A percentile compares a stretch with the other conserved stretches of the same genome.
phyloP scores from a whole-genome alignment of 208 protist genomes.

The Tritrichomonas musculus region DNA sequence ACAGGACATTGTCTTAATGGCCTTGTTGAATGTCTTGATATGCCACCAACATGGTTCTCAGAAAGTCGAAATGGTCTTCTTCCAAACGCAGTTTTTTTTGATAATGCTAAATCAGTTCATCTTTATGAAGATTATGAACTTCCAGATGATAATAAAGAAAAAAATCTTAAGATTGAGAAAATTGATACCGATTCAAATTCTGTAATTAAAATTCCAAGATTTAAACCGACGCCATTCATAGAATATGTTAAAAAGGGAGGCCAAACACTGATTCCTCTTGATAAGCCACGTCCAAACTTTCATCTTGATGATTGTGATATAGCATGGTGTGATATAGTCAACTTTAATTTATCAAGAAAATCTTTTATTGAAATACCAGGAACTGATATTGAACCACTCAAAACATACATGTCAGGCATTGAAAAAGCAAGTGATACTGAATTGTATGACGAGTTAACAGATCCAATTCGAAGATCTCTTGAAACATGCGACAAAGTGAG shows the following conservation, averaged over 20 bases:
- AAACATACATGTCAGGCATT: not conserved
- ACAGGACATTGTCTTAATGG: not conserved
- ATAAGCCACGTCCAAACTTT: not conserved
- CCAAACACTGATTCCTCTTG: not conserved
- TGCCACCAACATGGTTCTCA: not conserved
- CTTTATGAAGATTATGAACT: not conserved
- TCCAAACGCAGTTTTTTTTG: slow-evolving; percentile 12
- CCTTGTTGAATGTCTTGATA: not conserved
- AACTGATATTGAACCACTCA: not conserved
- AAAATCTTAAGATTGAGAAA: not conserved
- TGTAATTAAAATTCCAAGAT: not conserved
- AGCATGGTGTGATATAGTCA: slow-evolving; percentile 5
- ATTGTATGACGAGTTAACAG: not conserved
- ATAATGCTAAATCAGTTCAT: not conserved
- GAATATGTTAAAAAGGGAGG: not conserved
- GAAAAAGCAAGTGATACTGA: not conserved
- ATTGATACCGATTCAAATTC: not conserved
- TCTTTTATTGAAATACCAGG: slow-evolving; percentile 20
- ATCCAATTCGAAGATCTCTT: not conserved
- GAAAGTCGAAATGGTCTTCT: not conserved
- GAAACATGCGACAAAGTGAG: not conserved
- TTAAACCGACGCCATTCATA: slow-evolving; percentile 19
- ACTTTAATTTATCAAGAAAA: not conserved
- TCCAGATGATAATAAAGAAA: not conserved
- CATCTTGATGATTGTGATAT: not conserved